Percentiles rank a stretch among this genome's conserved stretches.
Evolutionary conservation across 208 protist species (phyloP).

Genomic region (Acanthamoeba castellanii): DNA sequence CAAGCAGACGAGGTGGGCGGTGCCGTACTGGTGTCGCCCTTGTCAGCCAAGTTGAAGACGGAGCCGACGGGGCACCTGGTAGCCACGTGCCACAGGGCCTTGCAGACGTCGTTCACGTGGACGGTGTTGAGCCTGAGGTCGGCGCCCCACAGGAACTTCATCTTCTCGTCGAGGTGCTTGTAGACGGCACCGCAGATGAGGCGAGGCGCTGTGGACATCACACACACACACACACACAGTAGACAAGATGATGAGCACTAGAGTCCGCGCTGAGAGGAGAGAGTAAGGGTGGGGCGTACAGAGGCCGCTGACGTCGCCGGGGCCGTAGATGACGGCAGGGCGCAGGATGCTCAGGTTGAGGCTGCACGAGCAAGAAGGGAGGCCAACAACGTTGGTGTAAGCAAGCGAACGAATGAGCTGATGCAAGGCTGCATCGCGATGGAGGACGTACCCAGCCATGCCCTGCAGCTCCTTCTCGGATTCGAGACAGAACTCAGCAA

Average conservation of each 20-base stretch:
- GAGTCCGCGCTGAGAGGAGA: no score
- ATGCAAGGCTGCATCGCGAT: not conserved
- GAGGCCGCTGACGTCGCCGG: constrained; percentile 91
- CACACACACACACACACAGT: constrained; percentile 37
- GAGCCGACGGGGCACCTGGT: constrained; percentile 80
- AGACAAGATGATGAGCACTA: not conserved
- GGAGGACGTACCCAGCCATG: constrained; percentile 78
- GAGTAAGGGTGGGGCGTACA: constrained; percentile 76
- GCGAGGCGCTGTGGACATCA: constrained; percentile 90
- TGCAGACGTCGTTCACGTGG: constrained; percentile 93
- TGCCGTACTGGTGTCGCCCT: constrained; percentile 90
- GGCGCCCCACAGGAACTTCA: constrained; percentile 93
- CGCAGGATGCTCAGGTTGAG: constrained; percentile 92
- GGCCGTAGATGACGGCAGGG: constrained; percentile 94
- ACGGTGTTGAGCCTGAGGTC: constrained; percentile 93
- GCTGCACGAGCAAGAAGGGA: constrained; percentile 37
- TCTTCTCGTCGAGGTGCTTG: constrained; percentile 90
- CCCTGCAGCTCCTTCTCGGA: constrained; percentile 90
- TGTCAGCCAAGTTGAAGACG: constrained; percentile 94
- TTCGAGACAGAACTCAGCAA: constrained; percentile 90
- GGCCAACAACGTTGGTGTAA: not conserved
- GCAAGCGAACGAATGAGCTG: not conserved
- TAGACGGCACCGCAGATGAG: constrained; percentile 94
- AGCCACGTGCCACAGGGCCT: constrained; percentile 90
- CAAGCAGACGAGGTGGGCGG: not conserved